phyloP scores from a whole-genome alignment of 1,284 basidiomycete genomes.

The Pyrrhoderma noxium region DNA sequence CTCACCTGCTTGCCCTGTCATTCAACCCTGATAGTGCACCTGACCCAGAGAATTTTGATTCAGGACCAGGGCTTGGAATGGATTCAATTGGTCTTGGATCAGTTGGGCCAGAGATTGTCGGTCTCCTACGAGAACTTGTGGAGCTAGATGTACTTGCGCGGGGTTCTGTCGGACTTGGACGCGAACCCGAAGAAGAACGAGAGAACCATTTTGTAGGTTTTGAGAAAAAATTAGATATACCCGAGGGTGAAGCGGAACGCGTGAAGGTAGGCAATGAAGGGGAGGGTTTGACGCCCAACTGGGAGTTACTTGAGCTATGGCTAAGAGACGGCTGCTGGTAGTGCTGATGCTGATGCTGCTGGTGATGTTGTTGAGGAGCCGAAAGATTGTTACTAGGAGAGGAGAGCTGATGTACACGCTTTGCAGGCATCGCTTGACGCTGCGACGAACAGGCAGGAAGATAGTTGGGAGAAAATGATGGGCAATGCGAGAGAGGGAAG shows the following conservation, averaged over 20 bases:
- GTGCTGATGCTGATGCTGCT: slow-evolving; percentile 5
- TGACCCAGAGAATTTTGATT: slow-evolving; percentile 21
- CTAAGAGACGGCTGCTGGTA: slow-evolving; percentile 1
- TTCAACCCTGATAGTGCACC: slow-evolving; percentile 22
- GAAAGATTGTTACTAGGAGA: slow-evolving; percentile 9
- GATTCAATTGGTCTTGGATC: slow-evolving; percentile 67
- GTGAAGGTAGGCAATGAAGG: slow-evolving; percentile 20
- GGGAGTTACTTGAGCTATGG: background rate
- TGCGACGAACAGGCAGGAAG: background rate
- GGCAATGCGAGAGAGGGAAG: background rate
- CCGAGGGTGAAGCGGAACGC: slow-evolving; percentile 31
- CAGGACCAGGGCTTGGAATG: slow-evolving; percentile 25
- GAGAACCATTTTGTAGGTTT: slow-evolving; percentile 44
- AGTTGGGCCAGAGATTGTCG: slow-evolving; percentile 74
- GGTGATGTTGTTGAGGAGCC: slow-evolving; percentile 4
- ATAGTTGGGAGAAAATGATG: background rate
- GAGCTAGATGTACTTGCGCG: slow-evolving; percentile 42
- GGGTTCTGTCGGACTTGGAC: slow-evolving; percentile 35
- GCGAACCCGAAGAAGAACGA: slow-evolving; percentile 33
- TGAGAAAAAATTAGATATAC: slow-evolving; percentile 37
- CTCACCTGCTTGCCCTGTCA: slow-evolving; percentile 44
- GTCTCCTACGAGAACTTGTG: slow-evolving; percentile 38
- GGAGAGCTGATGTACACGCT: slow-evolving; percentile 11
- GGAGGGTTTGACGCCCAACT: slow-evolving; percentile 10
- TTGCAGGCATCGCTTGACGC: slow-evolving; percentile 7